Evolutionary conservation across 352 stramenopile species (phyloP), one percentile per base, ranked within the genome.

Genomic region (Phytopythium oedochilum): DNA sequence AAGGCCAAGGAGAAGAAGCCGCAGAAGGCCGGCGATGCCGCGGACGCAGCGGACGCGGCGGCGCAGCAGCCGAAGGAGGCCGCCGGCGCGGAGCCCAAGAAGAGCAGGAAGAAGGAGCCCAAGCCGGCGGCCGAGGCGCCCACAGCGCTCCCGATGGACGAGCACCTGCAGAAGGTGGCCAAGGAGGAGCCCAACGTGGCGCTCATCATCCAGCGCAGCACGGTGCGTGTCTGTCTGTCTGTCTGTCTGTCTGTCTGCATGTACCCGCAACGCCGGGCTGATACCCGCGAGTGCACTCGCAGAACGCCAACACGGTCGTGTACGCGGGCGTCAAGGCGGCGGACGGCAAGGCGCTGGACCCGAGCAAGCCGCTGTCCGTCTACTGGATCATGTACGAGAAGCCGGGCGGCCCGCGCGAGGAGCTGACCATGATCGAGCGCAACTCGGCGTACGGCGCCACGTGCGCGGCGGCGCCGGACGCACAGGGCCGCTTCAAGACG

Each of bases 361-460:
- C 64, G 15, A 59, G 57, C 38, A 86, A 76, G 25, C 84, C 81
- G n/a, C 71, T 94, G 43, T 71, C 82, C 32, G 79, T 92, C 22
- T 94, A 74, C 57, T 94, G 83, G 83, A 85, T 92, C 67, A 94
- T 94, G 83, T 94, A 87, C 61, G 83, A 90, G 58, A 90, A 91
- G 63, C 63, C 66, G 20, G 80, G 78, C 36, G 63, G 69, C 25
- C 83, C 83, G 38, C 71, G 71, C 17, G 83, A 94, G 54, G 83
- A 92, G 26, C 73, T 94, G 39, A 94, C 86, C 57, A 87, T 92
- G 77, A 86, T 94, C 51, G 83, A 94, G 64, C 77, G 83, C 49
- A 94, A 88, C 59, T 90, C 71, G 15, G 83, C 83, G 22, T 94
- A 94, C 55, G 83, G 83, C 55, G 78, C 77, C 9, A 77, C 70